Conservation (phyloP, 306 rosid species). For the Cotoneaster glaucophyllus region DNA sequence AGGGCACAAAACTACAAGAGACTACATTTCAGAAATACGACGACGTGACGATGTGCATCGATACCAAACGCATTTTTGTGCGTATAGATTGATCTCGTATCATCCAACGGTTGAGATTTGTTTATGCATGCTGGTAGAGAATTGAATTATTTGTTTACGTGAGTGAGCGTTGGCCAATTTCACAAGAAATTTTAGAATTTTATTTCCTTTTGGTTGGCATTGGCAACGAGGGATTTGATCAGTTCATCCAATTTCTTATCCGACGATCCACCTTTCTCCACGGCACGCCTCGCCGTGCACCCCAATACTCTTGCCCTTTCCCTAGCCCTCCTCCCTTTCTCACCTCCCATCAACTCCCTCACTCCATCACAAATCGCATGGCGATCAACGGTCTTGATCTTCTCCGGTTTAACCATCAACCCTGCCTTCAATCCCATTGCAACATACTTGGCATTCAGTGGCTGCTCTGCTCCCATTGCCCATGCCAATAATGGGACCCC, state of each 20-base stretch:
- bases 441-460: constrained; percentile 14
- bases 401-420: not conserved
- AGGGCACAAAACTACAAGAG: no score
- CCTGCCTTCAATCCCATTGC: constrained; percentile 5
- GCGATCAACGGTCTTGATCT: not conserved
- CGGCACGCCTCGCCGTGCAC: constrained; percentile 6
- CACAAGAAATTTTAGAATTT: no score
- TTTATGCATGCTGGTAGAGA: no score
- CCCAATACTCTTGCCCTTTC: constrained; percentile 14
- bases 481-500: constrained; percentile 31
- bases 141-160: no score
- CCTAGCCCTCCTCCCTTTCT: constrained; percentile 7
- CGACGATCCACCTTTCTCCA: constrained; percentile 14
- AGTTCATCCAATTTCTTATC: not conserved
- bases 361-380: constrained; percentile 9
- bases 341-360: constrained; percentile 24
- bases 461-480: constrained; percentile 30
- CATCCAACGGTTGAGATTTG: no score
- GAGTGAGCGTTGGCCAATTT: no score
- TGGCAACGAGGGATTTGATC: not conserved
- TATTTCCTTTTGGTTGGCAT: not conserved
- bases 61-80: no score
- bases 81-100: no score
- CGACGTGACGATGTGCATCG: no score
- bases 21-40: no score